A percentile compares a stretch with the other conserved stretches of the same genome.
phyloP scores from a whole-genome alignment of 148 eudicot genomes.

The Amaranthus cruentus region DNA sequence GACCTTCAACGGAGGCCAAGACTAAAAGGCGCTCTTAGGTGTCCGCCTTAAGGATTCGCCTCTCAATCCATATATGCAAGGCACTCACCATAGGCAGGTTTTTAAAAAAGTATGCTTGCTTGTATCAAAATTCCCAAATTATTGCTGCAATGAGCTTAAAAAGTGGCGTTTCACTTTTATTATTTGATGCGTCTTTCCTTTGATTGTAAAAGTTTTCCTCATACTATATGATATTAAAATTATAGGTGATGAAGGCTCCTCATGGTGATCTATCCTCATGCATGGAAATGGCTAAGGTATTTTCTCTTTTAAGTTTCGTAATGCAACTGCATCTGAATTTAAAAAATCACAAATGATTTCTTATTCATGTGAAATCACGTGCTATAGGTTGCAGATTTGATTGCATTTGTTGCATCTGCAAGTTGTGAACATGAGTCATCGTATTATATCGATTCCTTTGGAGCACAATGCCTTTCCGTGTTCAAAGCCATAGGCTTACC shows the following conservation, averaged over 20 bases:
- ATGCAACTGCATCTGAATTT: too few species aligned
- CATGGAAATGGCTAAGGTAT: conserved; percentile 97
- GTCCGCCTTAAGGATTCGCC: too few species aligned
- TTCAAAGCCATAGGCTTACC: conserved; percentile 91
- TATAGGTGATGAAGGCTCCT: conserved; percentile 87
- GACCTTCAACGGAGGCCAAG: too few species aligned
- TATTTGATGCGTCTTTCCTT: neutral
- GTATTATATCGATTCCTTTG: conserved; percentile 73
- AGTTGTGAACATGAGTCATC: conserved; percentile 44
- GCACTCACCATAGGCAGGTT: too few species aligned
- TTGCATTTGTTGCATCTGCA: conserved; percentile 89
- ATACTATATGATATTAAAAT: neutral
- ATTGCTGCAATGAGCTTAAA: too few species aligned
- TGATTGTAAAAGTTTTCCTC: neutral
- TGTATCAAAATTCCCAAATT: too few species aligned
- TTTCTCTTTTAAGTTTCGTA: neutral
- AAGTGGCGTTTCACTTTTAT: too few species aligned
- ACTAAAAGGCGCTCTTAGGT: too few species aligned
- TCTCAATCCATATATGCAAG: too few species aligned
- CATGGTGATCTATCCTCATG: conserved; percentile 77
- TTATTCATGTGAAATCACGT: neutral
- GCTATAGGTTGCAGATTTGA: conserved; percentile 84
- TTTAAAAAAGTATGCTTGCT: too few species aligned
- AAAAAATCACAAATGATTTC: neutral
- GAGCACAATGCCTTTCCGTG: conserved; percentile 86